Conservation (phyloP, 148 eudicot genomes). For the Chenopodium formosanum region DNA sequence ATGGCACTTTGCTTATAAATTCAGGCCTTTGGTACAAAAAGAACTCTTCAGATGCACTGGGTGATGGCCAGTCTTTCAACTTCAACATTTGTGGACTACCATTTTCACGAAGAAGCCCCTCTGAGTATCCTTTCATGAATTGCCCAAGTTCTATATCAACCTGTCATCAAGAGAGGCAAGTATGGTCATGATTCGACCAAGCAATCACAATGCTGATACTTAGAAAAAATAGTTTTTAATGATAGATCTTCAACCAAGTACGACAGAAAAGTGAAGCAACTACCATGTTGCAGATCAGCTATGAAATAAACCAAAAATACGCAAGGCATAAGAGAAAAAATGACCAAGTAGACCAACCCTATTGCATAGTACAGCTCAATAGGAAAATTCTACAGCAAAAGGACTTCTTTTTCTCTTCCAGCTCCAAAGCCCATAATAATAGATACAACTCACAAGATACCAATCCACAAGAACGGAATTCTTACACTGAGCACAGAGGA, state of each 20-base stretch:
- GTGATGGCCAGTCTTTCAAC: constrained; percentile 98
- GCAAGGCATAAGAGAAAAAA: not conserved
- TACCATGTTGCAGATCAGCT: not conserved
- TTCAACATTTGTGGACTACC: constrained; percentile 71
- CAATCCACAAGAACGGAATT: not conserved
- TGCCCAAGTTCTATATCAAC: constrained; percentile 74
- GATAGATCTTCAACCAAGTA: not conserved
- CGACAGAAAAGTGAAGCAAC: not conserved
- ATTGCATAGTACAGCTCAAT: too few relatives aligned
- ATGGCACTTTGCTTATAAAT: constrained; percentile 77
- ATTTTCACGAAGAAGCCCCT: constrained; percentile 67
- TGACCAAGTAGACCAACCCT: not conserved
- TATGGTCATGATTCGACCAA: constrained; percentile 8
- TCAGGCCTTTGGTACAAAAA: constrained; percentile 92
- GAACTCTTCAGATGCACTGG: constrained; percentile 93
- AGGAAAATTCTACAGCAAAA: not conserved
- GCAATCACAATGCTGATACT: not conserved
- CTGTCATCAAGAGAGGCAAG: constrained; percentile 41
- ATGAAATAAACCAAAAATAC: not conserved
- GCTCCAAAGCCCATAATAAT: not conserved
- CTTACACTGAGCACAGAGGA: too few relatives aligned
- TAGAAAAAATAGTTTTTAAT: not conserved
- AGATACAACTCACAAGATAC: not conserved
- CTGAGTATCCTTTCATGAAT: constrained; percentile 83
- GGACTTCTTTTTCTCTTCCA: not conserved